Evolutionary conservation across 192 early-diverging fungal species (phyloP).

Genomic region (Allomyces macrogynus): DNA sequence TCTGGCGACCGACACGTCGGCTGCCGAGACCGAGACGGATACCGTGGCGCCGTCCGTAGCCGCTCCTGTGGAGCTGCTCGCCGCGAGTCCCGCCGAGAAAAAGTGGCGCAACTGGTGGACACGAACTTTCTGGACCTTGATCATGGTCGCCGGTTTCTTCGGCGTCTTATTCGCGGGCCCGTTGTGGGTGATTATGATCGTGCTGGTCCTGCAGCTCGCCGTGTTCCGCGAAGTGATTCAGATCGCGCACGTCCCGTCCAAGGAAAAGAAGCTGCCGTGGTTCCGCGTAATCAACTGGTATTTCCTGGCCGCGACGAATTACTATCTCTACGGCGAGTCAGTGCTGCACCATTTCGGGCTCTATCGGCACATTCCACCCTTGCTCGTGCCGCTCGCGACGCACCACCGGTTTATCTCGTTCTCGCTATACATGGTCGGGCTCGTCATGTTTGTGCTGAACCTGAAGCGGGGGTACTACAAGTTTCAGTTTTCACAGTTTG

Average conservation of each 20-base stretch:
- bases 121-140: constrained; percentile 63
- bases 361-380: constrained; percentile 38
- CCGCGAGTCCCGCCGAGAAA: constrained; percentile 17
- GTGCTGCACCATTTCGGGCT: constrained; percentile 76
- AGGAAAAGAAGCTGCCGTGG: constrained; percentile 73
- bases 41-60: no score
- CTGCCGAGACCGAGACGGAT: no score
- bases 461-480: constrained; percentile 82
- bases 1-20: no score
- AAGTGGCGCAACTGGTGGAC: constrained; percentile 69
- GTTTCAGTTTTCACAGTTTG: constrained; percentile 90
- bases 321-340: constrained; percentile 87
- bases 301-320: constrained; percentile 73
- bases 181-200: constrained; percentile 61
- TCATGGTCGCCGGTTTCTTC: constrained; percentile 78
- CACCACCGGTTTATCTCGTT: constrained; percentile 92
- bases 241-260: constrained; percentile 60
- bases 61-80: constrained; percentile 13
- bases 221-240: constrained; percentile 87
- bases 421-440: constrained; percentile 63
- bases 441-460: constrained; percentile 85
- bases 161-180: constrained; percentile 56
- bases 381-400: constrained; percentile 60
- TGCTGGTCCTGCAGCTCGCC: constrained; percentile 58
- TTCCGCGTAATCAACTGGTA: constrained; percentile 85